A percentile compares a stretch with the other conserved stretches of the same genome.
Evolutionary conservation across 2,329 filamentous ascomycete species (phyloP).

Genomic region (Scedosporium minutisporum): DNA sequence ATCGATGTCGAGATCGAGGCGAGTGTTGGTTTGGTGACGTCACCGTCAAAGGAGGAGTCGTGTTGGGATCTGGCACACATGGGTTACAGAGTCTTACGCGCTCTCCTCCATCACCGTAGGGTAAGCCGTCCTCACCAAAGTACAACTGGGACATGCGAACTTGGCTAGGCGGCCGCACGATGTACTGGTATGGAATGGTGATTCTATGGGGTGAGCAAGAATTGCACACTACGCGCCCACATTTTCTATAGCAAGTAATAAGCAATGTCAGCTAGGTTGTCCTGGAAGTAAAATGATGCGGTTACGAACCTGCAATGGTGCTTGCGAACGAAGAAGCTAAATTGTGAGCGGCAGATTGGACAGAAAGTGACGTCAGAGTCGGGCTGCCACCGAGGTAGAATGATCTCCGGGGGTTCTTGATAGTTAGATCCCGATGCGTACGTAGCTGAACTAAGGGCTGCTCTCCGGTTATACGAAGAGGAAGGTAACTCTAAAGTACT

Average conservation of each 20-base stretch:
- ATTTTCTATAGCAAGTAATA: conserved; percentile 51
- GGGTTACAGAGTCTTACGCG: conserved; percentile 52
- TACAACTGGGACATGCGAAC: neutral
- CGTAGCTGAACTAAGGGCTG: neutral
- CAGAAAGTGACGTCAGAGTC: conserved; percentile 75
- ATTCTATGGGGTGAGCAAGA: conserved; percentile 89
- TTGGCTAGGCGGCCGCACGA: conserved; percentile 62
- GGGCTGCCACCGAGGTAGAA: conserved; percentile 76
- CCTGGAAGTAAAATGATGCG: neutral
- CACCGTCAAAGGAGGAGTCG: conserved; percentile 40
- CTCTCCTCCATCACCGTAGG: conserved; percentile 35
- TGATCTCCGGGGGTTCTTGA: conserved; percentile 28
- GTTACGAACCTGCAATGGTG: conserved; percentile 73
- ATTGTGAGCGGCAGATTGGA: conserved; percentile 71
- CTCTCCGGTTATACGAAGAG: neutral
- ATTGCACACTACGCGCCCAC: conserved; percentile 82
- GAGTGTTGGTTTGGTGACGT: conserved; percentile 22
- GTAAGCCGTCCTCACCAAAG: neutral
- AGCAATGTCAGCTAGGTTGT: too few relatives aligned
- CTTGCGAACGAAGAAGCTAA: conserved; percentile 78
- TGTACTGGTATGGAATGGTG: conserved; percentile 86
- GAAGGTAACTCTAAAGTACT: neutral
- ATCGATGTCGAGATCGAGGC: conserved; percentile 31
- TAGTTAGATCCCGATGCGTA: neutral
- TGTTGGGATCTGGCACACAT: conserved; percentile 53